Conservation (phyloP, 495 filamentous ascomycete genomes). For the Aspergillus carlsbadensis region DNA sequence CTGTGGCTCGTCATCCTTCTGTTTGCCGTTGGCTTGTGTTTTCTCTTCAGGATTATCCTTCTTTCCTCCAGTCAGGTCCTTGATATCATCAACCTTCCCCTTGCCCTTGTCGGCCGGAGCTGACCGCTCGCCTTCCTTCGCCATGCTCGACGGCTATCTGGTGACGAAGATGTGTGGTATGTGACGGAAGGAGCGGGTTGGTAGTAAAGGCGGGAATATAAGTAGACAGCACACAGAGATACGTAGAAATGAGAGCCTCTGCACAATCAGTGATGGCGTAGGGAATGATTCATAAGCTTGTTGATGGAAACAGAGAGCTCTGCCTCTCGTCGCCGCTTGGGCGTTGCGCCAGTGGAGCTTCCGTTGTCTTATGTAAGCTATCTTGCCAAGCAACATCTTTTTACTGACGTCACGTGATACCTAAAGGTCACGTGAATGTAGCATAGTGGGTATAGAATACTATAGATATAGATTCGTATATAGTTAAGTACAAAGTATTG, state of each 20-base stretch:
- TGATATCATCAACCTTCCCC: constrained; percentile 73
- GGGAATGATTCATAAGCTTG: constrained; percentile 40
- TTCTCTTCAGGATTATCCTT: constrained; percentile 69
- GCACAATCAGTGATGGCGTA: constrained; percentile 30
- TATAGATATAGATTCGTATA: no score
- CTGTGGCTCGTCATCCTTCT: constrained; percentile 62
- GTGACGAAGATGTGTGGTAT: constrained; percentile 23
- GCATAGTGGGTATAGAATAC: no score
- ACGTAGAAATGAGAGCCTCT: constrained; percentile 20
- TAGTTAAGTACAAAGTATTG: no score
- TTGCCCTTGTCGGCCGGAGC: constrained; percentile 91
- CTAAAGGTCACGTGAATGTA: not conserved
- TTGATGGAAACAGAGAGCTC: constrained; percentile 42
- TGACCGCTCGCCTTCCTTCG: constrained; percentile 84
- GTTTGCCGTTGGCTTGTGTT: constrained; percentile 68
- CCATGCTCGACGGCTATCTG: constrained; percentile 62
- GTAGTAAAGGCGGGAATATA: constrained; percentile 1
- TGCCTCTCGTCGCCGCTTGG: constrained; percentile 25
- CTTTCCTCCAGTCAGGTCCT: constrained; percentile 56
- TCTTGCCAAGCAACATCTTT: constrained; percentile 21
- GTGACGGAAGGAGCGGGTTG: constrained; percentile 3
- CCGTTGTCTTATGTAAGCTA: constrained; percentile 37
- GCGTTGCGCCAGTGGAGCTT: constrained; percentile 41
- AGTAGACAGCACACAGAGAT: constrained; percentile 12
- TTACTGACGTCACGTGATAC: constrained; percentile 6